Conservation (phyloP, 345 rosid species). For the Salix udensis region DNA sequence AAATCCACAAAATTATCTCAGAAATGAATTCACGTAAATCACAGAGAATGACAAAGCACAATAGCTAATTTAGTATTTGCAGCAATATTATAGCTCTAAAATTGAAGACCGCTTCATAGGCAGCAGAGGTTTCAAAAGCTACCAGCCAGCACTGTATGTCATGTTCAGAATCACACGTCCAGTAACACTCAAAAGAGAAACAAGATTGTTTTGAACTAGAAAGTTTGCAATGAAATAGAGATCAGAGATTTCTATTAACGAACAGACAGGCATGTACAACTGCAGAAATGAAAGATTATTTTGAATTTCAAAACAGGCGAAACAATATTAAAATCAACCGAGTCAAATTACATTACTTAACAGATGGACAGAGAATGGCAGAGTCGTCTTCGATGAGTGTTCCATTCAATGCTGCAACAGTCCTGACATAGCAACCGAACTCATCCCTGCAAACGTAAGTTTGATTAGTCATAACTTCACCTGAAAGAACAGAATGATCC, state of each 20-base stretch:
- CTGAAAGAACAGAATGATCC: slow-evolving; percentile 62
- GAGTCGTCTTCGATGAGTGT: slow-evolving; percentile 37
- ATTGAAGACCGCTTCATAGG: not conserved
- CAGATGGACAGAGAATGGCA: slow-evolving; percentile 38
- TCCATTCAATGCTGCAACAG: slow-evolving; percentile 40
- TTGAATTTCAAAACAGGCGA: not conserved
- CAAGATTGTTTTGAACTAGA: not conserved
- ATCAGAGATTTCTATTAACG: not conserved
- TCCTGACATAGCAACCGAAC: slow-evolving; percentile 47
- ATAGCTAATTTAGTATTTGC: not conserved
- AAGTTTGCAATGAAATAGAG: not conserved
- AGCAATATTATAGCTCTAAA: not conserved
- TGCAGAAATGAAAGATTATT: not conserved
- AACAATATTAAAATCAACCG: not conserved
- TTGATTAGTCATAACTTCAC: slow-evolving; percentile 51
- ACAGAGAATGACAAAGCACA: not conserved
- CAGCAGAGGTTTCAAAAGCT: not conserved
- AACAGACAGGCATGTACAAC: not conserved
- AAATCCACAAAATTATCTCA: not conserved
- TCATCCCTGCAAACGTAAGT: slow-evolving; percentile 40
- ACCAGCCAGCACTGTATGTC: not conserved
- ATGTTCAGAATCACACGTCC: not conserved
- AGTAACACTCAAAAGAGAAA: not conserved
- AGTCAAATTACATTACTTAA: not conserved
- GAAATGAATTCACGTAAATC: not conserved